A percentile compares a stretch with the other conserved stretches of the same genome.
Conservation (phyloP, 2,329 filamentous ascomycete species). For the Metarhizium rileyi region DNA sequence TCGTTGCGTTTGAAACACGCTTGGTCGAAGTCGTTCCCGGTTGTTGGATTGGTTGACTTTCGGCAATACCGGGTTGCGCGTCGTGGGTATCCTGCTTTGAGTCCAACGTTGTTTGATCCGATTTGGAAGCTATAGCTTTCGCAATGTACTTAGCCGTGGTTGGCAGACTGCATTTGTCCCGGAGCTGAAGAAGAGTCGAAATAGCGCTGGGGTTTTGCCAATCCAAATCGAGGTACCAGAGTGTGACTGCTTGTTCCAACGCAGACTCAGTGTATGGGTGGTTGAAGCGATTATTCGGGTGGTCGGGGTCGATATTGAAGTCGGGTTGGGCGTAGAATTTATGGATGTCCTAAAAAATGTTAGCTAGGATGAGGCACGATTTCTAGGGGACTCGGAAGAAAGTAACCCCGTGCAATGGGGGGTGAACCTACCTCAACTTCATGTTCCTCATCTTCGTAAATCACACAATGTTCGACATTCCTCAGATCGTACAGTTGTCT, state of each 20-base stretch:
- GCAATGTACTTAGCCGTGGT: background rate
- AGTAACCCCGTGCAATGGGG: no score
- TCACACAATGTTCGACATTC: slow-evolving; percentile 5
- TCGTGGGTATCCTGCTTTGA: background rate
- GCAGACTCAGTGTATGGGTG: slow-evolving; percentile 4
- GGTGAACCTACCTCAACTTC: slow-evolving; percentile 7
- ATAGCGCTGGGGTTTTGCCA: background rate
- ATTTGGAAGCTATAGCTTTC: background rate
- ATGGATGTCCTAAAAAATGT: slow-evolving; percentile 15
- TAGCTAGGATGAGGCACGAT: background rate
- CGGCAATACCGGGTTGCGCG: background rate
- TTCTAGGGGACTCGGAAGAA: background rate
- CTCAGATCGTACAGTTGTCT: slow-evolving; percentile 5
- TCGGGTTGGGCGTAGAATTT: slow-evolving; percentile 8
- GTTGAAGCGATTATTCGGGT: slow-evolving; percentile 8
- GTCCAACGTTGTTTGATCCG: background rate
- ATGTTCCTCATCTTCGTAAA: slow-evolving; percentile 5
- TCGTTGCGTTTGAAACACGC: background rate
- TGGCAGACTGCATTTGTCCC: background rate
- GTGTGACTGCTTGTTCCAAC: background rate
- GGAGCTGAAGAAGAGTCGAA: background rate
- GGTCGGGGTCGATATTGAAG: slow-evolving; percentile 8
- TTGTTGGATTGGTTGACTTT: background rate
- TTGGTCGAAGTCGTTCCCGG: background rate
- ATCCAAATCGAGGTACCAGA: background rate